Percentiles rank a stretch among this genome's conserved stretches.
These are phyloP conservation scores for Dorcoceras hygrometricum DNA, from an alignment of 257 asterid species.

Conservation along the genomic window DNA sequence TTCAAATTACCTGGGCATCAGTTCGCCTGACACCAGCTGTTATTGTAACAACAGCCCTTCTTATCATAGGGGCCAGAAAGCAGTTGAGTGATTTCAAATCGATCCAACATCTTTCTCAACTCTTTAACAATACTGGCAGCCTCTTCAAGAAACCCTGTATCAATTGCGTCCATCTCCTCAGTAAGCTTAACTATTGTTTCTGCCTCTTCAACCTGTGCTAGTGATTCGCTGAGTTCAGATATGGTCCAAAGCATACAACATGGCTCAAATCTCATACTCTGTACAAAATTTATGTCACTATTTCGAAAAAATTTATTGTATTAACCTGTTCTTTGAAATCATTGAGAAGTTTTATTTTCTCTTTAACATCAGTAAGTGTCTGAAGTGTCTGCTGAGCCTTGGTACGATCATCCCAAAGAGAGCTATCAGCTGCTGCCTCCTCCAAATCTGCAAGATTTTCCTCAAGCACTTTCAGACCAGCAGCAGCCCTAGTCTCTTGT, in stretches of 20 bases:
- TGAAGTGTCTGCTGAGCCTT: conserved; percentile 95
- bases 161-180: conserved; percentile 88
- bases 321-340: conserved; percentile 83
- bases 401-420: conserved; percentile 92
- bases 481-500: conserved; percentile 70
- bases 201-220: conserved; percentile 73
- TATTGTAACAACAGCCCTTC: conserved; percentile 74
- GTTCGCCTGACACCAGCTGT: conserved; percentile 99
- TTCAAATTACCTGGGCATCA: conserved; percentile 86
- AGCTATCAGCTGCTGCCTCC: conserved; percentile 73
- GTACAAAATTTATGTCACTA: not conserved
- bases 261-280: not conserved
- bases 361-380: conserved; percentile 81
- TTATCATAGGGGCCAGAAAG: conserved; percentile 93
- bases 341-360: conserved; percentile 76
- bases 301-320: conserved; percentile 4
- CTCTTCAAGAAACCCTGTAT: conserved; percentile 74
- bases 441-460: conserved; percentile 64
- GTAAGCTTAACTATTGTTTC: conserved; percentile 89
- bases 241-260: not conserved
- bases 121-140: conserved; percentile 74
- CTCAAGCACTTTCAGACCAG: conserved; percentile 75
- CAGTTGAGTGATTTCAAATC: conserved; percentile 83
- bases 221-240: conserved; percentile 9
- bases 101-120: conserved; percentile 77